These are phyloP conservation scores for Suillus weaverae DNA, from an alignment of 768 basidiomycete species.

Conservation along the genomic window DNA sequence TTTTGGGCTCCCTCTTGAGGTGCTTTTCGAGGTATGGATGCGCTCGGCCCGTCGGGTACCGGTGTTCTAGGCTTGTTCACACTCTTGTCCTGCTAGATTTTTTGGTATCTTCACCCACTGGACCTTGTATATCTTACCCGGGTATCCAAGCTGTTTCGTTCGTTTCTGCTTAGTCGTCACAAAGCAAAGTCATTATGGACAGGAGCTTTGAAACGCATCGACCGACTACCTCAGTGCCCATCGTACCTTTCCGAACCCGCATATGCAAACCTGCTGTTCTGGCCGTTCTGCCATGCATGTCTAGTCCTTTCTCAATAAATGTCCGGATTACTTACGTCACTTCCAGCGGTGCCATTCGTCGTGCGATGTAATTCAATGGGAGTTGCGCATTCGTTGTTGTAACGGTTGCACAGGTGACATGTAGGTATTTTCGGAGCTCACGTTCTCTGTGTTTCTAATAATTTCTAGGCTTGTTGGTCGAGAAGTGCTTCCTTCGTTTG, in stretches of 20 bases:
- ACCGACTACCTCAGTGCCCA: neutral
- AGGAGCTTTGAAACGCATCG: neutral
- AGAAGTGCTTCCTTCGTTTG: neutral
- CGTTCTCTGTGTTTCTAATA: neutral
- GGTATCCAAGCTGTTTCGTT: constrained; percentile 3
- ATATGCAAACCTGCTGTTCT: constrained; percentile 3
- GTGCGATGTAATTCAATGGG: constrained; percentile 1
- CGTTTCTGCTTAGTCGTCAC: constrained; percentile 1
- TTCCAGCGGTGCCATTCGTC: neutral
- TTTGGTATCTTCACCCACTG: neutral
- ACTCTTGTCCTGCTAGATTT: neutral
- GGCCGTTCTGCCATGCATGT: constrained; percentile 1
- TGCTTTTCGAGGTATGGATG: neutral
- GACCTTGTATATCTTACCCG: neutral
- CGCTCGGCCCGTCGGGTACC: neutral
- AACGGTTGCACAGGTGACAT: neutral
- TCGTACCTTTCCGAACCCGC: constrained; percentile 6
- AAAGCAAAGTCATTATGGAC: constrained; percentile 6
- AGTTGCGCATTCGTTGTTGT: neutral
- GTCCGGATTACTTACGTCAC: neutral
- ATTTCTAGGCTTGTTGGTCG: neutral
- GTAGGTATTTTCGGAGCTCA: neutral
- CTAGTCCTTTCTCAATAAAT: neutral
- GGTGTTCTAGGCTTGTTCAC: neutral
- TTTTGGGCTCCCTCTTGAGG: neutral